Base-by-base conservation (phyloP, 2,329 filamentous ascomycete genomes). In the Annulohypoxylon truncatum region DNA sequence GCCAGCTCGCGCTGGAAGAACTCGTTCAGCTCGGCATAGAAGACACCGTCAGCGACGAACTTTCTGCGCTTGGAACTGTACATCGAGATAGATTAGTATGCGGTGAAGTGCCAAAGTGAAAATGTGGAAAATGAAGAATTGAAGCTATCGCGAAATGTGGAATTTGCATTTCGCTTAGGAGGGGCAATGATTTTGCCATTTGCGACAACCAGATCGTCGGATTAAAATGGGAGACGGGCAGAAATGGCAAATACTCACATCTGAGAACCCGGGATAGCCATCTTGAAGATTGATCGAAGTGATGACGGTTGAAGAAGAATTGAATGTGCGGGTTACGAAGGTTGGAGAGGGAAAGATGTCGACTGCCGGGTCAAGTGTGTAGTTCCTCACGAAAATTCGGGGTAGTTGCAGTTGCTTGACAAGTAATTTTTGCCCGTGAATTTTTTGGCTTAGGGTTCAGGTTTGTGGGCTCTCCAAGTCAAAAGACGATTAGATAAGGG, bases 1-100 rank as follows among this genome's bases (percentile, higher is more conserved):
- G 96, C 96, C 82, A 99, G 89, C 88, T 99, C 96, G 85, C 96
- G 95, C 90, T 98, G 96, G 93, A 99, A 99, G 92, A 99, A 99
- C 89, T 99, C 96, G 92, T 99, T 99, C 85, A 99, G 88, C 88
- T 99, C 96, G 88, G 96, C 96, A 86, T 97, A 99, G 93, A 99
- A 99, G 81, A 99, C 96, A 91, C 96, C 96, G 86, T 99, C 96
- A 77, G 92, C 92, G 82, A 95, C 91, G 87, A 94, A 95, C 90
- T 95, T 95, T 89, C 92, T 92, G 85, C 91, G 86, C 91, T 95
- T 95, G 83, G 92, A 94, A 84, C 92, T 94, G 81, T 74, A 70
- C 61, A 65, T 38, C 48, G 50, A 59, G 57, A 65, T 42, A 26
- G 6, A 61, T 74, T 64, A 73, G 69, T 64, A 72, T 68, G n/a